A percentile compares a stretch with the other conserved stretches of the same genome.
These are phyloP conservation scores for Rhodamnia rubescens DNA, from an alignment of 345 rosid genomes.

Conservation along the genomic window DNA sequence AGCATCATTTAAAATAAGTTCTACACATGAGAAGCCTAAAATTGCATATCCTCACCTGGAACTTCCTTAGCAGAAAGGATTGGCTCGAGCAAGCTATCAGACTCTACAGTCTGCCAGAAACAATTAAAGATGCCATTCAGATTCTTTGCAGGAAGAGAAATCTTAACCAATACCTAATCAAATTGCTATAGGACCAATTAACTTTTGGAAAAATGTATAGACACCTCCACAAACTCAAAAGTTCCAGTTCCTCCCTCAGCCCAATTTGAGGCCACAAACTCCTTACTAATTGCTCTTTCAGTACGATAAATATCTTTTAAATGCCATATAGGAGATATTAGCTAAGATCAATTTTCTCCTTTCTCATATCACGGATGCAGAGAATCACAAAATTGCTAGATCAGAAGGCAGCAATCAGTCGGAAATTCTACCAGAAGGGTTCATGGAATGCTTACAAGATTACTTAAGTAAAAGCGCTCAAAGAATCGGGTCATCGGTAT, in stretches of 20 bases:
- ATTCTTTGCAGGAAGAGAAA: not conserved
- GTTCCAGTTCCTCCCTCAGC: not conserved
- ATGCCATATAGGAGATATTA: not conserved
- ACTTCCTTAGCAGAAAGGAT: constrained; percentile 66
- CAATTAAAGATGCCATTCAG: not conserved
- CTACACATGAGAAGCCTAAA: not conserved
- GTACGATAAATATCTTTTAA: not conserved
- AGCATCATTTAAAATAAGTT: not conserved
- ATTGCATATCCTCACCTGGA: constrained; percentile 24
- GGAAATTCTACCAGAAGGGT: not conserved
- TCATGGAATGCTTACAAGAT: not conserved
- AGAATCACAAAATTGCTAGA: not conserved
- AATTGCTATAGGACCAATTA: not conserved
- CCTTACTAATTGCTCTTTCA: not conserved
- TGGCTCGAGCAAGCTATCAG: constrained; percentile 65
- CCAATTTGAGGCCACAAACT: not conserved
- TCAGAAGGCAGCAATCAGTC: not conserved
- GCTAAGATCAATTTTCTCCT: not conserved
- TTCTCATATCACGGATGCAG: not conserved
- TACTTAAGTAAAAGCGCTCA: not conserved
- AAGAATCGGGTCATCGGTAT: not conserved
- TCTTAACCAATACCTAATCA: not conserved
- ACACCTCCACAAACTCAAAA: not conserved
- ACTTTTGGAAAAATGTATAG: not conserved
- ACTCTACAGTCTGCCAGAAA: constrained; percentile 52